Evolutionary conservation across 108 stramenopile genomes (phyloP).

Genomic region (Nitzschia palea): DNA sequence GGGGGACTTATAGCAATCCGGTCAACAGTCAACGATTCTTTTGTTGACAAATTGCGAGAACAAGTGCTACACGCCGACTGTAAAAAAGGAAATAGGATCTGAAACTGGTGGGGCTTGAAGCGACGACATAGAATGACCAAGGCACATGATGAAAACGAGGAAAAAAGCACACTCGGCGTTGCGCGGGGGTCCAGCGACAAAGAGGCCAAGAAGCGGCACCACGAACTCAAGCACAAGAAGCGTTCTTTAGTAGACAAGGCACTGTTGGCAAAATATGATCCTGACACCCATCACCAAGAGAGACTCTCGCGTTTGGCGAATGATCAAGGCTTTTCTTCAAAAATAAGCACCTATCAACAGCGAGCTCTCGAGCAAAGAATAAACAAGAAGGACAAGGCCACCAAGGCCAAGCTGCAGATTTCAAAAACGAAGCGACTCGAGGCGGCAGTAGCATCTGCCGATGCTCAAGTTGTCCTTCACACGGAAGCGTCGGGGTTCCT

Average conservation of each 20-base stretch:
- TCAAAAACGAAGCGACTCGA: conserved; percentile 64
- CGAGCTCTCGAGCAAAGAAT: conserved; percentile 42
- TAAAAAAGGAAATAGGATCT: no score
- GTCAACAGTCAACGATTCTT: no score
- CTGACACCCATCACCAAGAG: conserved; percentile 7
- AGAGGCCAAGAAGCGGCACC: conserved; percentile 10
- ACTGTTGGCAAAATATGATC: conserved; percentile 26
- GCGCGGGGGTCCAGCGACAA: conserved; percentile 24
- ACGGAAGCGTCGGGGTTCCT: conserved; percentile 66
- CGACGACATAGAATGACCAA: conserved; percentile 7
- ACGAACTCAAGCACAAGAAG: conserved; percentile 17
- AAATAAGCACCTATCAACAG: conserved; percentile 46
- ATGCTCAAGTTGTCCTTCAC: conserved; percentile 72
- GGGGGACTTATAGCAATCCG: no score
- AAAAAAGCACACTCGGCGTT: conserved; percentile 3
- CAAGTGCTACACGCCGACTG: no score
- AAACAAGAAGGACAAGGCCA: conserved; percentile 23
- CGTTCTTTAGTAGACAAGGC: conserved; percentile 18
- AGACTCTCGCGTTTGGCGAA: conserved; percentile 8
- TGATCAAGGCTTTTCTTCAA: background rate
- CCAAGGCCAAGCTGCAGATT: conserved; percentile 38
- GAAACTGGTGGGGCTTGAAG: no score
- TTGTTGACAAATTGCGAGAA: no score
- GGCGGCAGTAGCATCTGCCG: conserved; percentile 73
- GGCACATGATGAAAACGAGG: background rate